Conservation (phyloP, 345 rosid species). For the Nephelium lappaceum region DNA sequence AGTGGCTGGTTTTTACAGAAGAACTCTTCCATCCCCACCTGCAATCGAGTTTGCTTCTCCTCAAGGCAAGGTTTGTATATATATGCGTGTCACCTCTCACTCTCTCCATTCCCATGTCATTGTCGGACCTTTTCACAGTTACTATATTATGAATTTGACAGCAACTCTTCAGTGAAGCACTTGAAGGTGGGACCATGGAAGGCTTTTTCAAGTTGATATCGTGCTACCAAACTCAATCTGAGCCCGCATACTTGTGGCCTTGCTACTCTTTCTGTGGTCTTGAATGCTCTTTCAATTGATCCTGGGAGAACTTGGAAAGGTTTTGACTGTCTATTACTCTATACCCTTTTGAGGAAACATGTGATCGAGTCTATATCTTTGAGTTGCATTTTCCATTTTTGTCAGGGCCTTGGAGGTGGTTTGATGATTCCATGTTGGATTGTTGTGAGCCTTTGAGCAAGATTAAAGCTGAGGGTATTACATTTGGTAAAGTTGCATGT, state of each 20-base stretch:
- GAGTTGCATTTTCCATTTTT: not conserved
- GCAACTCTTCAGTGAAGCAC: constrained; percentile 43
- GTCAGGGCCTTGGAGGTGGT: constrained; percentile 51
- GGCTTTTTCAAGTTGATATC: constrained; percentile 41
- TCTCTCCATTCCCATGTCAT: not conserved
- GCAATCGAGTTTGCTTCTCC: constrained; percentile 64
- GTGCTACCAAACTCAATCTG: constrained; percentile 49
- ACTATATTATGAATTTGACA: constrained; percentile 3
- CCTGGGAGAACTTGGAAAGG: constrained; percentile 53
- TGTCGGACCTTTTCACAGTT: not conserved
- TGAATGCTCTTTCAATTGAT: constrained; percentile 50
- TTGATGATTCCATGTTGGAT: constrained; percentile 47
- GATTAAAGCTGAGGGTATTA: constrained; percentile 34
- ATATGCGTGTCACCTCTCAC: not conserved
- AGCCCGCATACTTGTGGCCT: constrained; percentile 52
- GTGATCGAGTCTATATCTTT: not conserved
- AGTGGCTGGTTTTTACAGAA: constrained; percentile 50
- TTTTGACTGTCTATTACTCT: not conserved
- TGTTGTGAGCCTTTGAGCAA: constrained; percentile 40
- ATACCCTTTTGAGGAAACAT: not conserved
- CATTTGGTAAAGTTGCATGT: constrained; percentile 39
- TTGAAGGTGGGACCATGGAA: constrained; percentile 39
- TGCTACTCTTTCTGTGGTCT: constrained; percentile 41
- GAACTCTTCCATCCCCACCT: constrained; percentile 65
- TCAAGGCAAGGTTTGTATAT: constrained; percentile 46